Base-by-base conservation (phyloP, 2,329 filamentous ascomycete genomes). In the Seiridium cupressi region DNA sequence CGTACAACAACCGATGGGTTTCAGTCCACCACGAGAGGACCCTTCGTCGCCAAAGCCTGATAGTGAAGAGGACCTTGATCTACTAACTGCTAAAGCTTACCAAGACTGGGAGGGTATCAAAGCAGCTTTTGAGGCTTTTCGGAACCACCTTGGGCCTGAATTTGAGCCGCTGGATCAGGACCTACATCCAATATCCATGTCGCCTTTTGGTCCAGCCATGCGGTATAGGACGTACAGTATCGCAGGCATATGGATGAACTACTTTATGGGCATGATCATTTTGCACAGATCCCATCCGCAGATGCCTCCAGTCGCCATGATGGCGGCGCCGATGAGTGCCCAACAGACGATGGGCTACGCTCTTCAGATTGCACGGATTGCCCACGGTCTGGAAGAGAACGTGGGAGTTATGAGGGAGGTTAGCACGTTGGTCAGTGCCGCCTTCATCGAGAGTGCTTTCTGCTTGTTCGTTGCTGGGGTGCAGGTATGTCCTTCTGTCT, bases 291-390 rank as follows among this genome's bases (percentile, higher is more conserved):
- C 88, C 1, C 93, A 97, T 66, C 95, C 95, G 0, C 85, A 85
- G 32, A 97, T 97, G 93, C 94, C 93, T 0, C 92, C 94, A 0
- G 88, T 93, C 7, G 90, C 93, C 42, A 93, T 96, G 86, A 85
- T 93, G 68, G 93, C 95, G 3, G 92, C 92, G 0, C 90, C 89
- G 6, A 82, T 96, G 64, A 87, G 90, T 8, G 92, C 92, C 0
- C 79, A 79, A 11, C 84, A 90, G 55, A 97, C 94, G 1, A 85
- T 82, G 3, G 77, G 77, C 0, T 90, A 87, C 73, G 91, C 93
- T 1, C 87, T 87, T 62, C 83, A 89, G 64, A 87, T 97, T 61
- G 93, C 92, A 6, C 87, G 89, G 31, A 94, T 98, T 59, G 85
- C 88, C 2, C 91, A 90, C 0, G 93, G 93, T 0, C 73, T 91